A percentile compares a stretch with the other conserved stretches of the same genome.
Evolutionary conservation across 495 filamentous ascomycete species (phyloP).

Genomic region (Friedmanniomyces endolithicus): DNA sequence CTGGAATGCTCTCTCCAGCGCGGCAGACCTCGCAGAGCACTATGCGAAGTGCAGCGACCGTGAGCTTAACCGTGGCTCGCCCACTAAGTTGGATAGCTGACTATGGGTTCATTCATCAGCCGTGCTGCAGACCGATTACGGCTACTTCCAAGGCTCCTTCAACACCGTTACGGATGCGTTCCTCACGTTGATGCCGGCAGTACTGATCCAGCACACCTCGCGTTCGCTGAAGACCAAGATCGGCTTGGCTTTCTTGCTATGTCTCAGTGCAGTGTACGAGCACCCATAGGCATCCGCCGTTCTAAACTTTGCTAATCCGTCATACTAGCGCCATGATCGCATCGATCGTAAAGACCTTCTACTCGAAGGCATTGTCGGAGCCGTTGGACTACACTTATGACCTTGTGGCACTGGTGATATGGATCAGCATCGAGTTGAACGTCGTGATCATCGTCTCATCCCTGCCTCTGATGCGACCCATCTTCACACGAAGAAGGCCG

Average conservation of each 20-base stretch:
- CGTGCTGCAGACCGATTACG: conserved; percentile 9
- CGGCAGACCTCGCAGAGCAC: background rate
- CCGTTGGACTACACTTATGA: too few species aligned
- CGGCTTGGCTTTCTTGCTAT: conserved; percentile 13
- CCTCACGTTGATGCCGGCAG: conserved; percentile 15
- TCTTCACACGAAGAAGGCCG: conserved; percentile 5
- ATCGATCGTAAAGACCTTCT: conserved; percentile 21
- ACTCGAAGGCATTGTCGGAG: conserved; percentile 9
- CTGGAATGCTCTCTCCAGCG: conserved; percentile 2
- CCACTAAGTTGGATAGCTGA: background rate
- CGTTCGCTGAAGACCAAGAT: conserved; percentile 12
- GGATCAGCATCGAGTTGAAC: conserved; percentile 18
- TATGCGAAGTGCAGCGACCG: background rate
- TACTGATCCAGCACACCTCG: conserved; percentile 14
- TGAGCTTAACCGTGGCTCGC: too few species aligned
- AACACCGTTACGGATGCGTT: conserved; percentile 21
- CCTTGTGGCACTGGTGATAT: conserved; percentile 15
- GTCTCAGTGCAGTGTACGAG: conserved; percentile 14
- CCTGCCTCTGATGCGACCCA: conserved; percentile 12
- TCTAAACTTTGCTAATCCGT: background rate
- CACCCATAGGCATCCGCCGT: background rate
- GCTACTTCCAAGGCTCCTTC: conserved; percentile 15
- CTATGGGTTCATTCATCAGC: background rate
- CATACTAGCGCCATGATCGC: conserved; percentile 16
- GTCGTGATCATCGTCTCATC: conserved; percentile 27